Base-by-base conservation (phyloP, 129 eudicot genomes). In the Artemisia annua region DNA sequence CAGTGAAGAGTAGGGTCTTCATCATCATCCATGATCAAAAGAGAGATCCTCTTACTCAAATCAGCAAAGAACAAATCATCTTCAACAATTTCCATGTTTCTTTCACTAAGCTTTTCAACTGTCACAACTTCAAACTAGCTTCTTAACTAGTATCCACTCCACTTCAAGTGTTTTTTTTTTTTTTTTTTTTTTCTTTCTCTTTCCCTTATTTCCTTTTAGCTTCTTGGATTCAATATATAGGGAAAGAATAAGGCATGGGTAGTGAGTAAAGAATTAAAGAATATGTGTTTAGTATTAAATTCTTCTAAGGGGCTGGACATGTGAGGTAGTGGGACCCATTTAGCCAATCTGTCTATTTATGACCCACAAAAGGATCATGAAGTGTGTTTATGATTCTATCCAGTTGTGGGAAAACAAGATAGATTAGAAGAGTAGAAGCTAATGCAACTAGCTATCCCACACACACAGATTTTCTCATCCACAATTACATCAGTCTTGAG, bases 51-150 rank as follows among this genome's bases (percentile, higher is more conserved):
- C 60, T 82, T 84, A 84, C 89, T 90, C 68, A 93, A 77, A 66
- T 93, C 97, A 30, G 92, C 95, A 86, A 83, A 93, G 79, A 89
- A 90, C 18, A 87, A 74, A 81, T 93, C 98, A 81, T 93, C 97
- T 78, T 93, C 98, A 22, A 87, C 83, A 63, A 93, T 72, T 69
- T 92, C 98, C 78, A 92, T 77, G 32, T 79, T 76, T 3, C n/a
- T 32, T 46, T 54, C 13, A 39, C 7, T 14, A 53, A 53, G 62
- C 63, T 76, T 76, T 39, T 49, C 54, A 76, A 68, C 48, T 74
- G 62, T 50, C 67, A 71, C 73, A 52, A n/a, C 46, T 39, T 39
- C 10, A 39, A 52, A 15, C 13, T 65, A 17, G 15, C 58, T 28
- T 11, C 26, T 9, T 18, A 49, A 6, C 19, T 44, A 60, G 50